Base-by-base conservation (phyloP, 106 monocot species). In the Dendrobium nobile region DNA sequence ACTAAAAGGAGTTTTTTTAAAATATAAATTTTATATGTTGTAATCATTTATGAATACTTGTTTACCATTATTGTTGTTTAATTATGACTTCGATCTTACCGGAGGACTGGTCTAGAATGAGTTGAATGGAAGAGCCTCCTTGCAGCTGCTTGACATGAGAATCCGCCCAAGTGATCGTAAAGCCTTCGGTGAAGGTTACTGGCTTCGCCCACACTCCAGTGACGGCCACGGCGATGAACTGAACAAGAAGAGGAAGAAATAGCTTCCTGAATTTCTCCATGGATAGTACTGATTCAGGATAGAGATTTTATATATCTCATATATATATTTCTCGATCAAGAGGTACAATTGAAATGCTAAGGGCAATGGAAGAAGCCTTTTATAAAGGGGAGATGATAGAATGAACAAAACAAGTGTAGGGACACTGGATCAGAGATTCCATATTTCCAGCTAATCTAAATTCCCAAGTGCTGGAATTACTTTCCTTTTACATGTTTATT, bases 101-200 rank as follows among this genome's bases (percentile, higher is more conserved):
- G 8, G 88, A 78, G 68, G 79, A 81, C 56, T 88, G 83, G 80
- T 88, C 88, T 4, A 88, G 67, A 48, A 20, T 75, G 41, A 88
- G 86, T 41, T 88, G 88, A 58, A 83, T 83, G 43, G 80, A 85
- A 26, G 67, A 75, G 72, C 86, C 88, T 0, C 83, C 83, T 56
- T 86, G 51, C 13, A 51, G 10, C 51, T 51, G 81, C 78, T 86
- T 85, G 78, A 88, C 83, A 77, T 88, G 88, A 55, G 81, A 82
- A 16, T 41, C 28, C 55, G 88, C 85, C 88, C 88, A 88, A 33
- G 81, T 86, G 27, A 44, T 19, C 1, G 41, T 41, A 20, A 75
- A 44, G 19, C 41, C 74, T 42, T 75, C 19, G 41, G 43, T 8
- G n/a, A 75, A 75, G 19, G 74, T 8, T 0, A 44, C 31, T 8